phyloP scores from a whole-genome alignment of 352 stramenopile species.

The Phytopythium ostracodes region DNA sequence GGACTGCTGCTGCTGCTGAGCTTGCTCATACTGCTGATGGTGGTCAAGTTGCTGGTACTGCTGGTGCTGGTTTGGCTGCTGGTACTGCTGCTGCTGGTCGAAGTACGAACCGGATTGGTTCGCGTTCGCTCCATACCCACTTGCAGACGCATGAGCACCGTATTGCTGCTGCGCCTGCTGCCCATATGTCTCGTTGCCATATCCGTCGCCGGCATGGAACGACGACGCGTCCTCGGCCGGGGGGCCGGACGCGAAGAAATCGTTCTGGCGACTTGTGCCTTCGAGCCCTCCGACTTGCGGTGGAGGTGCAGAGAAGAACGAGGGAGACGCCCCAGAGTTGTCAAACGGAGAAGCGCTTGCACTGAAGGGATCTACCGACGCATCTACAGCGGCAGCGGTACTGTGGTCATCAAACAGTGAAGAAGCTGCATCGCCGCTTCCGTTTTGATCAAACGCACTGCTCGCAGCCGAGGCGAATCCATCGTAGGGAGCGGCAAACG shows the following conservation, averaged over 20 bases:
- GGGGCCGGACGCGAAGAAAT: conserved; percentile 9
- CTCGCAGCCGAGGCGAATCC: not conserved
- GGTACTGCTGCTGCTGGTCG: conserved; percentile 9
- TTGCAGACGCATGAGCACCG: not conserved
- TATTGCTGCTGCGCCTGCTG: conserved; percentile 9
- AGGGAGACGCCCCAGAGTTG: not conserved
- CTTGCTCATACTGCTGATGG: conserved; percentile 11
- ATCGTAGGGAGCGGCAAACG: not conserved
- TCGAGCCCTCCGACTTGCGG: conserved; percentile 11
- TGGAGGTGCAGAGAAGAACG: conserved; percentile 17
- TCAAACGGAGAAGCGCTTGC: not conserved
- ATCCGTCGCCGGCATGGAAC: not conserved
- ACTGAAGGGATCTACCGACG: not conserved
- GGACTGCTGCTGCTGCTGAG: not conserved
- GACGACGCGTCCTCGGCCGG: not conserved
- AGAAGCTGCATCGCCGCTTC: not conserved
- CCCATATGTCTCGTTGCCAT: not conserved
- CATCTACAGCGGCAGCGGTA: not conserved
- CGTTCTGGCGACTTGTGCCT: not conserved
- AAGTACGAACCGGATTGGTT: not conserved
- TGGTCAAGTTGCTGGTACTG: conserved; percentile 7
- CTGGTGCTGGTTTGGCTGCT: conserved; percentile 10
- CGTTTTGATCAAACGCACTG: not conserved
- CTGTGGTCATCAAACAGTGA: not conserved
- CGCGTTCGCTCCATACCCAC: not conserved